Conservation (phyloP, 345 rosid genomes). For the Camelina laxa region DNA sequence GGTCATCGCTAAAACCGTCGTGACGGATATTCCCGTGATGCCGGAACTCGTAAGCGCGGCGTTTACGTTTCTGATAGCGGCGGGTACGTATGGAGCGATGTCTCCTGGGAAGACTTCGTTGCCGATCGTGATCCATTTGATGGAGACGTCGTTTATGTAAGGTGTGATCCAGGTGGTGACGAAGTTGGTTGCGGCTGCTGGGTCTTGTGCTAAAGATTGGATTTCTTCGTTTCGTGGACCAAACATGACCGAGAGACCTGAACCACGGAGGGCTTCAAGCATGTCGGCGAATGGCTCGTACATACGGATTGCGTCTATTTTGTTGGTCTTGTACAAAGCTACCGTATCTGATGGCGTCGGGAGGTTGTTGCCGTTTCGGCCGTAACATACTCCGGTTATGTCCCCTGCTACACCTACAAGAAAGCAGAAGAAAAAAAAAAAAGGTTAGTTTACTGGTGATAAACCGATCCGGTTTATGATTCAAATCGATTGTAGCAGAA, state of each 20-base stretch:
- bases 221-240: slow-evolving; percentile 46
- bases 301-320: slow-evolving; percentile 40
- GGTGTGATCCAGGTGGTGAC: slow-evolving; percentile 33
- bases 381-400: slow-evolving; percentile 48
- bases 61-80: slow-evolving; percentile 43
- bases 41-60: slow-evolving; percentile 1
- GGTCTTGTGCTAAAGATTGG: slow-evolving; percentile 29
- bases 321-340: slow-evolving; percentile 37
- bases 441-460: background rate
- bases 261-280: slow-evolving; percentile 41
- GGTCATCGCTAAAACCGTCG: slow-evolving; percentile 31
- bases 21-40: slow-evolving; percentile 34
- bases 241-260: slow-evolving; percentile 36
- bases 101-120: slow-evolving; percentile 49
- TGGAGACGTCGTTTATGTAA: slow-evolving; percentile 23
- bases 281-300: slow-evolving; percentile 46
- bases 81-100: slow-evolving; percentile 4
- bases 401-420: slow-evolving; percentile 21
- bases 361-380: slow-evolving; percentile 48
- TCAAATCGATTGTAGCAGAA: background rate
- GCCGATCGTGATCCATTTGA: slow-evolving; percentile 47
- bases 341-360: slow-evolving; percentile 48
- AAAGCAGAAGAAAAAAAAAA: background rate
- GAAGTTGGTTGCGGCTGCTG: slow-evolving; percentile 37
- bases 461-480: slow-evolving; percentile 8